Conservation (phyloP, 2,329 filamentous ascomycete genomes). For the Hypoxylon sp. region DNA sequence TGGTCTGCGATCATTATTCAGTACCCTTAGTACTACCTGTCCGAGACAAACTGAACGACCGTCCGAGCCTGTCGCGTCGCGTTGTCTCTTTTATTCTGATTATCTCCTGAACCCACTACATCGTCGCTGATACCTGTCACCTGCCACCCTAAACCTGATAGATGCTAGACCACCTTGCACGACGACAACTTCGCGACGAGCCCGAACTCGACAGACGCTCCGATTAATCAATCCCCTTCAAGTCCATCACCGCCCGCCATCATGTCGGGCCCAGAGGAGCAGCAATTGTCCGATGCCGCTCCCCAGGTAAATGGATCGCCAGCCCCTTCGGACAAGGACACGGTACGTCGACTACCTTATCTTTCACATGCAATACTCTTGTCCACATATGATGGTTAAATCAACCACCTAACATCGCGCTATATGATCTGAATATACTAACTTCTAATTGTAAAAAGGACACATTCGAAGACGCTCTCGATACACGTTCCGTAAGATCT, state of each 20-base stretch:
- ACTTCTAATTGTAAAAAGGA: constrained; percentile 64
- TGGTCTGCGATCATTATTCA: constrained; percentile 39
- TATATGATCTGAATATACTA: constrained; percentile 31
- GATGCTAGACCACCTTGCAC: constrained; percentile 21
- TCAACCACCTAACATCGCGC: constrained; percentile 32
- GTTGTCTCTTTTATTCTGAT: constrained; percentile 21
- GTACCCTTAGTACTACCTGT: constrained; percentile 28
- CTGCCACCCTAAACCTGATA: constrained; percentile 25
- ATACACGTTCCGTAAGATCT: constrained; percentile 73
- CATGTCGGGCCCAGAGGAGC: constrained; percentile 52
- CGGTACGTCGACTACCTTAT: constrained; percentile 50
- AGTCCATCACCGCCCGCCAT: constrained; percentile 30
- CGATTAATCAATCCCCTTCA: constrained; percentile 8
- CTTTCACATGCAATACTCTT: constrained; percentile 29
- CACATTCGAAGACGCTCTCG: constrained; percentile 85
- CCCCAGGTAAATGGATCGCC: constrained; percentile 48
- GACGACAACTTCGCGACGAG: constrained; percentile 11
- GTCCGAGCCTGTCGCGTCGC: constrained; percentile 24
- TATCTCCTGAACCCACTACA: constrained; percentile 23
- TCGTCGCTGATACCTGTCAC: constrained; percentile 11
- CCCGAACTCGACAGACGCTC: constrained; percentile 9
- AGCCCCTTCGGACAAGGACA: constrained; percentile 56
- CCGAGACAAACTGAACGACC: constrained; percentile 8
- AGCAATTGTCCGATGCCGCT: constrained; percentile 42
- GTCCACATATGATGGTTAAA: not conserved